phyloP scores from a whole-genome alignment of 1,284 basidiomycete genomes.

The Gymnopus androsaceus region DNA sequence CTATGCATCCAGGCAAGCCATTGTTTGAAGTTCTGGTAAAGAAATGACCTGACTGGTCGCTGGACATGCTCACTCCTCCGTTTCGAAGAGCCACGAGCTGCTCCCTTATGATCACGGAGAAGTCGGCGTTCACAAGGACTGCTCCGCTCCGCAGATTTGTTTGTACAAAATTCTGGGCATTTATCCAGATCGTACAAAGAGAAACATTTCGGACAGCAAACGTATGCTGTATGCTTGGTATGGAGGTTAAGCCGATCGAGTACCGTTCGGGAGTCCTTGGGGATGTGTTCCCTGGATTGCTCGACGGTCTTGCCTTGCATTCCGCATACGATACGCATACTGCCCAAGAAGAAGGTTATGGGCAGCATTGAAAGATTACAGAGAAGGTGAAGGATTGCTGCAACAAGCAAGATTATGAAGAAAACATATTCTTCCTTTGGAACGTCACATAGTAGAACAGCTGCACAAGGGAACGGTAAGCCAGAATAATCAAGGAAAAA shows the following conservation, averaged over 20 bases:
- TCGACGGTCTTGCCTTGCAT: neutral
- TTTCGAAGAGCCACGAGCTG: neutral
- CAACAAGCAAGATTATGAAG: neutral
- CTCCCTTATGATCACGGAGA: neutral
- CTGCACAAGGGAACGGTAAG: no score
- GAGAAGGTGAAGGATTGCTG: conserved; percentile 17
- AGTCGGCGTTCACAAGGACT: conserved; percentile 3
- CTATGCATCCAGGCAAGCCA: conserved; percentile 21
- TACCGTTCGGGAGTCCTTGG: conserved; percentile 20
- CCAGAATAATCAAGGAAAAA: no score
- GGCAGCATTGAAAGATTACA: conserved; percentile 17
- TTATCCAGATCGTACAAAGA: conserved; percentile 18
- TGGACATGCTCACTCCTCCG: no score
- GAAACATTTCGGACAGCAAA: conserved; percentile 28
- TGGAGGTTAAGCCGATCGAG: conserved; percentile 19
- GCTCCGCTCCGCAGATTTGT: conserved; percentile 3
- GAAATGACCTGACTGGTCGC: conserved; percentile 8
- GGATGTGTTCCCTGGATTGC: conserved; percentile 9
- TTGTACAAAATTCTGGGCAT: conserved; percentile 21
- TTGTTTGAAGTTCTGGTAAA: conserved; percentile 15
- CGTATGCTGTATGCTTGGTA: conserved; percentile 18
- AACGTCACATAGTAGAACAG: no score
- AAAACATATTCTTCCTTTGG: neutral
- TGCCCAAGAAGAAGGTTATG: conserved; percentile 8
- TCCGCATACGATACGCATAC: conserved; percentile 7